These are phyloP conservation scores for Botrytis fabae DNA, from an alignment of 2,329 filamentous ascomycete genomes.

Conservation along the genomic window DNA sequence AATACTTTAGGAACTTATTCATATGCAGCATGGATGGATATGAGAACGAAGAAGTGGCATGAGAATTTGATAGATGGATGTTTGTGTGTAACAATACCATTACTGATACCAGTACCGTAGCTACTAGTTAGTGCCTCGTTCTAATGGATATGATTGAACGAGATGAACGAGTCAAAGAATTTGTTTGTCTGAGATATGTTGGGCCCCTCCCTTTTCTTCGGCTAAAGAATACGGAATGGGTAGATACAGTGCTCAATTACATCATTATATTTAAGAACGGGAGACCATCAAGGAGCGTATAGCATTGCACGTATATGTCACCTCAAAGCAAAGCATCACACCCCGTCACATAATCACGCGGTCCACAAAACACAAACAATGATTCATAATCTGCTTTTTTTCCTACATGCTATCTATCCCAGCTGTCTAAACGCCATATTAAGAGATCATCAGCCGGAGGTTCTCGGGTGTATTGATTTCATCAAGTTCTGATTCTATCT, in stretches of 20 bases:
- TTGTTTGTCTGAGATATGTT: not conserved
- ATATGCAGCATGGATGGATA: conserved; percentile 6
- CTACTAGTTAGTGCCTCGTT: conserved; percentile 1
- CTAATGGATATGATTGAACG: not conserved
- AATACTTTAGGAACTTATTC: not conserved
- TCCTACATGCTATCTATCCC: conserved; percentile 23
- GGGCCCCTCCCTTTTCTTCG: not conserved
- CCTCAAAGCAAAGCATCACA: not conserved
- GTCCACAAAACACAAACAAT: not conserved
- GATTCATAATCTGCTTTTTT: conserved; percentile 9
- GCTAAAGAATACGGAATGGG: not conserved
- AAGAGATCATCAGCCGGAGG: conserved; percentile 15
- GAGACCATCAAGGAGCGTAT: not conserved
- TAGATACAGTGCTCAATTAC: not conserved
- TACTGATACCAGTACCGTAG: conserved; percentile 1
- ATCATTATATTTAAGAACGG: not conserved
- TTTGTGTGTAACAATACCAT: conserved; percentile 10
- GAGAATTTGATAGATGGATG: not conserved
- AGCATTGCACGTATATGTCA: not conserved
- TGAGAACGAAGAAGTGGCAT: not conserved
- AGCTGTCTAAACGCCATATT: conserved; percentile 23
- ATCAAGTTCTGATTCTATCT: not conserved
- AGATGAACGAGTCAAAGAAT: not conserved
- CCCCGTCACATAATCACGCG: not conserved
- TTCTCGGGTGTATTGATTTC: not conserved